Evolutionary conservation across 2,329 filamentous ascomycete species (phyloP).

Genomic region (Fusarium subtropicale): DNA sequence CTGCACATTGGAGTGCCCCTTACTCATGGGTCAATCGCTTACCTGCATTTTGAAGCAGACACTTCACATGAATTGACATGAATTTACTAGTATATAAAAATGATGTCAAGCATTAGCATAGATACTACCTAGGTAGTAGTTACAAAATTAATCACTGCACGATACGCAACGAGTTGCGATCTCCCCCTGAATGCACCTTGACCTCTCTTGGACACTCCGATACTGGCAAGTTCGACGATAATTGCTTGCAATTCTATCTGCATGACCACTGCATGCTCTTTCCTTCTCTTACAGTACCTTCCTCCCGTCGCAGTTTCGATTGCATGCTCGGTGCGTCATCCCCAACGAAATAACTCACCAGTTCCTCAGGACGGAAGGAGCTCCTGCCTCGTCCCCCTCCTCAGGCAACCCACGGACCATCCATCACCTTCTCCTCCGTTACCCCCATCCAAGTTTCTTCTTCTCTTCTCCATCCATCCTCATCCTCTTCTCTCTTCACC

Average conservation of each 20-base stretch:
- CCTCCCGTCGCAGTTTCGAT: conserved; percentile 1
- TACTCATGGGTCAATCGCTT: neutral
- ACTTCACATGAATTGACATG: neutral
- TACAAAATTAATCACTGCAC: neutral
- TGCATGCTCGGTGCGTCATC: conserved; percentile 27
- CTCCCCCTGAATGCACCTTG: neutral
- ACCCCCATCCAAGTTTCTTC: conserved; percentile 13
- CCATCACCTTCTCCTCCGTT: conserved; percentile 18
- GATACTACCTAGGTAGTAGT: no score
- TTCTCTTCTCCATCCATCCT: conserved; percentile 25
- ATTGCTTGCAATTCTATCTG: neutral
- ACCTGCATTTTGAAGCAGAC: neutral
- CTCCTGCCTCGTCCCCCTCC: conserved; percentile 18
- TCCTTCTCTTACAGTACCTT: conserved; percentile 25
- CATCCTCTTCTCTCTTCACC: conserved; percentile 31
- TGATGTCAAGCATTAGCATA: no score
- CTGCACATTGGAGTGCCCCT: neutral
- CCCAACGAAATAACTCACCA: conserved; percentile 27
- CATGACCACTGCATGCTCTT: conserved; percentile 16
- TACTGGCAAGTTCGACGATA: neutral
- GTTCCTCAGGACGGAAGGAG: conserved; percentile 35
- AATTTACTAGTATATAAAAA: neutral
- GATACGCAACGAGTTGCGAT: no score
- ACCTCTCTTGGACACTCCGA: neutral
- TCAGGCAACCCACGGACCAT: conserved; percentile 12